Conservation (phyloP, 2,329 filamentous ascomycete genomes). For the Aspergillus costaricaensis region DNA sequence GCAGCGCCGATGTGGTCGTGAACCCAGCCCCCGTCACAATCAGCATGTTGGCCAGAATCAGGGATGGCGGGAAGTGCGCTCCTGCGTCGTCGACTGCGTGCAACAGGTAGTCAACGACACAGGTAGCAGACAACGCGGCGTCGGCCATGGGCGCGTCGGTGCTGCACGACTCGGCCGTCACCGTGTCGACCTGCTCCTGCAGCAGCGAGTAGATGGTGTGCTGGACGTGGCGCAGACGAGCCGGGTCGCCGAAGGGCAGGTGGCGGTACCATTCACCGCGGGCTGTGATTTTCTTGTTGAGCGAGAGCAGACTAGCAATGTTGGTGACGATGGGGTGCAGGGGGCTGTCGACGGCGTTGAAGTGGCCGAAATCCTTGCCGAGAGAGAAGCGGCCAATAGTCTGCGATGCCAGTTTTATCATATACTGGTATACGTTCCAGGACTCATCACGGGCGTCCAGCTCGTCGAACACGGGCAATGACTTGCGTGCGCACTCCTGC, state of each 20-base stretch:
- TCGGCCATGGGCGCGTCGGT: too few species aligned
- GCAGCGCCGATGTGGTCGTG: constrained; percentile 58
- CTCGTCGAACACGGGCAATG: constrained; percentile 42
- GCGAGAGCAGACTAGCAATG: constrained; percentile 52
- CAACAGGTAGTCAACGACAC: too few species aligned
- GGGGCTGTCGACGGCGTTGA: constrained; percentile 46
- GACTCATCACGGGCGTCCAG: too few species aligned
- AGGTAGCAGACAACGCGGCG: too few species aligned
- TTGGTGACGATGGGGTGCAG: constrained; percentile 52
- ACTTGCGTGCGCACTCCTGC: constrained; percentile 54
- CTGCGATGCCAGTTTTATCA: too few species aligned
- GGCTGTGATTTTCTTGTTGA: constrained; percentile 61
- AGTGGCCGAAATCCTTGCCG: constrained; percentile 47
- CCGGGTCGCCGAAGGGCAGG: constrained; percentile 59
- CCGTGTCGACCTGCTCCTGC: too few species aligned
- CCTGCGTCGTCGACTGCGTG: too few species aligned
- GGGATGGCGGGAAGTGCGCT: too few species aligned
- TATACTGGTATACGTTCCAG: too few species aligned
- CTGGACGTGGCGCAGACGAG: constrained; percentile 34
- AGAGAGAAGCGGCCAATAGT: constrained; percentile 31
- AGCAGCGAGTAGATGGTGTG: too few species aligned
- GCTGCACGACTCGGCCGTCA: too few species aligned
- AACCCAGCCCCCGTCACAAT: constrained; percentile 61
- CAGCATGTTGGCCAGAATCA: constrained; percentile 37
- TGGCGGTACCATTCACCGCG: constrained; percentile 57